Evolutionary conservation across 495 filamentous ascomycete genomes (phyloP), one percentile per base, ranked within the genome.

Genomic region (Lepidopterella palustris): DNA sequence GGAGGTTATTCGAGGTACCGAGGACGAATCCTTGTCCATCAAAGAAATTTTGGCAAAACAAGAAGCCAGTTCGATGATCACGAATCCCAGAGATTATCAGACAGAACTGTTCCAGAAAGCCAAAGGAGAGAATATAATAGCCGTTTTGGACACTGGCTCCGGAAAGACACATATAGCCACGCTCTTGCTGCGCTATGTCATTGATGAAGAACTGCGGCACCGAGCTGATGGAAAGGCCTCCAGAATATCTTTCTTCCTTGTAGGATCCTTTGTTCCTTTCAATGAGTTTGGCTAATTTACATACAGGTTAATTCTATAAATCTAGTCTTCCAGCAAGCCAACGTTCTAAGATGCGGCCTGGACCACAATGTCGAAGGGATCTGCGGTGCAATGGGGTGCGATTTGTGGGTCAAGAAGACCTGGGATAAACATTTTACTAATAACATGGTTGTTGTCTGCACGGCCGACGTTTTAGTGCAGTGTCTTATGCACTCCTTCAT

Each of bases 151-250:
- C 70, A 97, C 93, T 32, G 92, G 93, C 35, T 91, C 95, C n/a
- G 93, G 93, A 15, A 98, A 98, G 70, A 98, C 93, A 0, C 77
- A 97, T 24, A 97, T 98, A 65, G 93, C 95, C 0, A 92, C 90
- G 15, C 77, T 97, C 27, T 81, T 98, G 5, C 76, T 98, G 18
- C 84, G 85, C 47, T 81, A 93, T 63, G 82, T 85, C 21, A 76
- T 97, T 18, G 82, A 91, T 25, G 77, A 85, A 56, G 93, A 97
- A 72, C 74, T 96, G 5, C 84, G 88, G 55, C 74, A 84, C 61
- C 81, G 95, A 31, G 79, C 73, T 1, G 64, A 71, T 21, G 88
- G 85, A 18, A 78, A 79, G 15, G 65, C 77, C 1, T 83, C 76
- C 39, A 81, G 87, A 0, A 82, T 92, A 18, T 79, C 87, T 0